These are phyloP conservation scores for Cladosporium sp. DNA, from an alignment of 2,329 filamentous ascomycete species.

Conservation along the genomic window DNA sequence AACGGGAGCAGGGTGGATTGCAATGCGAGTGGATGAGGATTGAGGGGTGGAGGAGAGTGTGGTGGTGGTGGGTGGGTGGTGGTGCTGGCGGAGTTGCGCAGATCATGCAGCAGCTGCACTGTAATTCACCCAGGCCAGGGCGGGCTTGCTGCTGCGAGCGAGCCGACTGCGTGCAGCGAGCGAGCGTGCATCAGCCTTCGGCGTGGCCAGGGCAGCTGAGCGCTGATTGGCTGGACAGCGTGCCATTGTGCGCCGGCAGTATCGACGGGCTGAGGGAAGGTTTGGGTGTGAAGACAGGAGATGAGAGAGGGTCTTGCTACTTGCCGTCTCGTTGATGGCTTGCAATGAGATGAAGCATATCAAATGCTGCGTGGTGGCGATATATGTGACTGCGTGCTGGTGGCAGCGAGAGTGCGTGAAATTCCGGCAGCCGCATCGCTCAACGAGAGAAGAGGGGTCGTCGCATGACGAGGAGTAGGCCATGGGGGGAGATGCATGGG, in stretches of 20 bases:
- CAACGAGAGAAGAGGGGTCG: background rate
- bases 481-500: background rate
- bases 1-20: constrained; percentile 5
- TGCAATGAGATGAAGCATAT: background rate
- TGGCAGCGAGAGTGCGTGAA: constrained; percentile 1
- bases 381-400: background rate
- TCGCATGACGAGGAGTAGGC: background rate
- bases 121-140: background rate
- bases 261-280: background rate
- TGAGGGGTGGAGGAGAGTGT: background rate
- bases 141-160: background rate
- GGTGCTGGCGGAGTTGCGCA: background rate
- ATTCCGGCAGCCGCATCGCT: background rate
- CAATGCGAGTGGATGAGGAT: background rate
- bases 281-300: background rate
- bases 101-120: constrained; percentile 8
- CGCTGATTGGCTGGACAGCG: background rate
- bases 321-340: background rate
- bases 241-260: constrained; percentile 2
- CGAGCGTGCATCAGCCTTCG: background rate
- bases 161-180: background rate
- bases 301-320: background rate
- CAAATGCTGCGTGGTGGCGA: background rate
- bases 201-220: background rate
- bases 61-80: constrained; percentile 4